Evolutionary conservation across 140 eudicot genomes (phyloP), one percentile per base, ranked within the genome.

Genomic region (Ambrosia hybrid): DNA sequence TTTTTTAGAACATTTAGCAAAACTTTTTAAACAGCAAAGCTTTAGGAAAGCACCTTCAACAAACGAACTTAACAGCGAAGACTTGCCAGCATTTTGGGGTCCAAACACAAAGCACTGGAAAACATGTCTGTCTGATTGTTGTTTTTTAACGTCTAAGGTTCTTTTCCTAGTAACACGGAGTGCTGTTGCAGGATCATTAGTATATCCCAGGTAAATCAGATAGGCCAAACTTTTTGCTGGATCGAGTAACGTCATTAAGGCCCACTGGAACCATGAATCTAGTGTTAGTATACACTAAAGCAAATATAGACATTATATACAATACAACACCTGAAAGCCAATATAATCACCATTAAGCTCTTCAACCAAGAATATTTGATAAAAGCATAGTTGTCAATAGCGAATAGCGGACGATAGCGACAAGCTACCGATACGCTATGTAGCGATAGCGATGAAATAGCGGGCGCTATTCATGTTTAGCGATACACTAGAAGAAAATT

Each of bases 71-170:
- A 94, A 63, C 52, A 94, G 65, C 13, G 97, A 86, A 65, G 99
- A 80, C 81, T 94, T 94, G 57, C 99, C 99, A 53, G 99, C 83
- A 56, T 65, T 74, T 79, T 80, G 88, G 16, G 99, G 97, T 62
- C 97, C 99, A 81, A 93, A 88, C 43, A 93, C 97, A 86, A 69
- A 84, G 72, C 96, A 93, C 48, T 88, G 95, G 79, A 83, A 93
- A 73, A 90, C 96, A 77, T 86, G 90, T 79, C 97, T 76, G 30
- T 88, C 97, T 9, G 96, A 82, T 79, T 90, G 93, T 84, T 91
- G 87, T 79, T 90, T 93, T 76, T 93, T 93, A 65, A 88, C 83
- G 72, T 93, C 99, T 46, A 85, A 21, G 11, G 78, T 78, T 83
- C 89, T 86, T 83, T 86, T 93, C 81, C 91, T 79, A 61, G 96